Percentiles rank a stretch among this genome's conserved stretches.
Conservation (phyloP, 169 alveolate genomes). For the Neospora caninum region DNA sequence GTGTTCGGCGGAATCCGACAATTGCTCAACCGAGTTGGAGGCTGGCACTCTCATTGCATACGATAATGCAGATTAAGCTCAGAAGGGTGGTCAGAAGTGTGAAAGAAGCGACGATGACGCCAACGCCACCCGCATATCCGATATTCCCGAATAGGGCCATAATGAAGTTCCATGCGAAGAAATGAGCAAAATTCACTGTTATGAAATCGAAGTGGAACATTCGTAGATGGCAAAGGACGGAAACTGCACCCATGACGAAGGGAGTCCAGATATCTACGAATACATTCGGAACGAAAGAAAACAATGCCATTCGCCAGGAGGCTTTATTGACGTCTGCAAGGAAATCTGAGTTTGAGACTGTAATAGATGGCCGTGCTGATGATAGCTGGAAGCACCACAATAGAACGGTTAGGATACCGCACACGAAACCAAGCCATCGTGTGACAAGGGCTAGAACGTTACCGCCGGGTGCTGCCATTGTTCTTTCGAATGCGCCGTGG, state of each 20-base stretch:
- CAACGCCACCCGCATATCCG: slow-evolving; percentile 67
- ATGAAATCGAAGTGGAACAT: slow-evolving; percentile 40
- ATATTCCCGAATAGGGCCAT: slow-evolving; percentile 67
- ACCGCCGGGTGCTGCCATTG: slow-evolving; percentile 6
- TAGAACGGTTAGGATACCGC: slow-evolving; percentile 45
- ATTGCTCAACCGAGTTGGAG: slow-evolving; percentile 28
- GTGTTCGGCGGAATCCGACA: background rate
- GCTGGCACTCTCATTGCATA: slow-evolving; percentile 44
- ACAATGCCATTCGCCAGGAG: slow-evolving; percentile 48
- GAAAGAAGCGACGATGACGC: slow-evolving; percentile 61
- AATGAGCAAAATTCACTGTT: slow-evolving; percentile 49
- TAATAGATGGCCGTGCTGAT: slow-evolving; percentile 24
- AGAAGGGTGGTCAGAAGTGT: slow-evolving; percentile 58
- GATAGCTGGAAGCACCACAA: slow-evolving; percentile 58
- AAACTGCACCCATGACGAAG: slow-evolving; percentile 60
- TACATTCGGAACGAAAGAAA: slow-evolving; percentile 55
- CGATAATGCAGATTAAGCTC: slow-evolving; percentile 41
- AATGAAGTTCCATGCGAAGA: slow-evolving; percentile 51
- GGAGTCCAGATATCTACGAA: slow-evolving; percentile 57
- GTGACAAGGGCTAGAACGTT: slow-evolving; percentile 30
- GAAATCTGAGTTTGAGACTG: background rate
- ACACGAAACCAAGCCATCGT: slow-evolving; percentile 46
- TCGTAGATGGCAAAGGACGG: slow-evolving; percentile 55
- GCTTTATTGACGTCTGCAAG: slow-evolving; percentile 30
- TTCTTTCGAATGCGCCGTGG: background rate